These are phyloP conservation scores for Rosa hybrid DNA, from an alignment of 331 rosid genomes.

Conservation along the genomic window DNA sequence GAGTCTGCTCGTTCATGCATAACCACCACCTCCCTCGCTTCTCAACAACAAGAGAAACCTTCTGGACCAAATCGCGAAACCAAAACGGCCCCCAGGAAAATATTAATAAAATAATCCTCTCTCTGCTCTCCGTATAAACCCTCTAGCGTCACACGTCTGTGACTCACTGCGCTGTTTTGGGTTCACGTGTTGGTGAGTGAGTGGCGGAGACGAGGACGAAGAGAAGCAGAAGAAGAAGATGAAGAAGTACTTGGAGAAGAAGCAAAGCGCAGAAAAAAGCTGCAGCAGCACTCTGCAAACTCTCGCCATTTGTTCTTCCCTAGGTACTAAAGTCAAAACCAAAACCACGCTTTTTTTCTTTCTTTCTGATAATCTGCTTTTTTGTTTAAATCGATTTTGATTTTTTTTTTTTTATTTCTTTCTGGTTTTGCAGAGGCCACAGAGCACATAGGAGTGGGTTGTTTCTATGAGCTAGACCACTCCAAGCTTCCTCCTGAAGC, in stretches of 20 bases:
- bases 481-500: constrained; percentile 48
- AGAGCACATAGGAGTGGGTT: constrained; percentile 56
- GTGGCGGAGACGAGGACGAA: background rate
- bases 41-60: too few relatives aligned
- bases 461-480: constrained; percentile 65
- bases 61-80: too few relatives aligned
- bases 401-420: too few relatives aligned
- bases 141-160: background rate
- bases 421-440: constrained; percentile 34
- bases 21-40: background rate
- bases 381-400: background rate
- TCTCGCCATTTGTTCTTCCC: constrained; percentile 3
- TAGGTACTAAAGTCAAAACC: background rate
- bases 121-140: background rate
- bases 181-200: background rate
- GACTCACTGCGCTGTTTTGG: background rate
- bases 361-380: background rate
- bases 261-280: constrained; percentile 5
- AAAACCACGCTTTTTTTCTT: background rate
- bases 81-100: too few relatives aligned
- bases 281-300: constrained; percentile 15
- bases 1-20: background rate
- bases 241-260: constrained; percentile 33
- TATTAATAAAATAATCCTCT: background rate
- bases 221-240: background rate